Evolutionary conservation across 192 early-diverging fungal genomes (phyloP).

Genomic region (Pilaira anomala): DNA sequence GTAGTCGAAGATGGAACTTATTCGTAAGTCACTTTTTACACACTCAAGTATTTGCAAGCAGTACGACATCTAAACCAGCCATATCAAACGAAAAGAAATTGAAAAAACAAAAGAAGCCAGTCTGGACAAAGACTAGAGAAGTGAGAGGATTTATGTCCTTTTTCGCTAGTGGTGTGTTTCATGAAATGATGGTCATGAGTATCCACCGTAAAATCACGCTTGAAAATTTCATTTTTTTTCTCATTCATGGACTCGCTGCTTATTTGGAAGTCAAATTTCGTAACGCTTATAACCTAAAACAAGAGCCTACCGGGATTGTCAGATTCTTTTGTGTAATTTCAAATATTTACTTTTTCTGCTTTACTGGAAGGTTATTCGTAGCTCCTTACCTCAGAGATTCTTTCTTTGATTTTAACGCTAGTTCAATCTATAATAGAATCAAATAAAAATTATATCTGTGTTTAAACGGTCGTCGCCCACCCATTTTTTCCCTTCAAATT

Average conservation of each 20-base stretch:
- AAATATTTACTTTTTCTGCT: too few relatives aligned
- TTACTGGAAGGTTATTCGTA: too few relatives aligned
- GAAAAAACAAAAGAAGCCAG: not conserved
- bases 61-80: not conserved
- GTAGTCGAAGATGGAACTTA: slow-evolving; percentile 18
- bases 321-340: too few relatives aligned
- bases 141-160: not conserved
- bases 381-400: too few relatives aligned
- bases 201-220: slow-evolving; percentile 12
- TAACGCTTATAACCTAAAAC: slow-evolving; percentile 1
- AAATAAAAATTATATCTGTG: too few relatives aligned
- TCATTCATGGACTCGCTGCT: not conserved
- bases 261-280: slow-evolving; percentile 1
- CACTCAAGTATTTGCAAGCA: slow-evolving; percentile 7
- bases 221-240: slow-evolving; percentile 9
- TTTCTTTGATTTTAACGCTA: too few relatives aligned
- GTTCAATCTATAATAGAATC: too few relatives aligned
- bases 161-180: slow-evolving; percentile 3
- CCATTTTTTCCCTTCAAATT: too few relatives aligned
- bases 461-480: too few relatives aligned
- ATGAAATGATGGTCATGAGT: slow-evolving; percentile 14
- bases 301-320: not conserved
- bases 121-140: not conserved
- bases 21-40: slow-evolving; percentile 9
- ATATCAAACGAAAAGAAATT: not conserved